Evolutionary conservation across 768 basidiomycete genomes (phyloP).

Genomic region (Pisolithus marmoratus): DNA sequence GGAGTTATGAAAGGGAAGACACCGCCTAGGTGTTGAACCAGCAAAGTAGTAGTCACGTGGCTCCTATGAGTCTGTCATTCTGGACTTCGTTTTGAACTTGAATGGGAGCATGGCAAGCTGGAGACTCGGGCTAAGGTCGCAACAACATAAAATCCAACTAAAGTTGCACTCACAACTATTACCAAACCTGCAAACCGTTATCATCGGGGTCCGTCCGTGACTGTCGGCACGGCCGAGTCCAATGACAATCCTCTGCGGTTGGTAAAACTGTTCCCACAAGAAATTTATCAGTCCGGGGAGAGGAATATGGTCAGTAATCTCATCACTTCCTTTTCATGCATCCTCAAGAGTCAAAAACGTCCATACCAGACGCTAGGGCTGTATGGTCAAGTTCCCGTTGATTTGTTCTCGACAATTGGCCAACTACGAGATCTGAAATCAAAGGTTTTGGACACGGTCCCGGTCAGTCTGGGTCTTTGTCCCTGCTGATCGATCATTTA

Average conservation of each 20-base stretch:
- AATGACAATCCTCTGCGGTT: neutral
- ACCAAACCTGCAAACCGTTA: neutral
- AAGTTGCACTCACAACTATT: neutral
- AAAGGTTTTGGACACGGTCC: conserved; percentile 76
- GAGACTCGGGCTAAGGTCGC: no score
- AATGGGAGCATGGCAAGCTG: no score
- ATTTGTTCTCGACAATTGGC: conserved; percentile 68
- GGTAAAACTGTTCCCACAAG: conserved; percentile 37
- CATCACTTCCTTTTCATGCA: neutral
- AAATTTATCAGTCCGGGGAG: conserved; percentile 49
- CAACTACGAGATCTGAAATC: conserved; percentile 60
- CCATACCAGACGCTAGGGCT: conserved; percentile 64
- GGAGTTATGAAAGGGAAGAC: no score
- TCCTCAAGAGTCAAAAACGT: neutral
- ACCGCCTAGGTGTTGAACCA: no score
- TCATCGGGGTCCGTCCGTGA: no score
- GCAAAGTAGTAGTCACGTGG: no score
- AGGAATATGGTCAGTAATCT: conserved; percentile 47
- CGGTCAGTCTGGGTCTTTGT: conserved; percentile 35
- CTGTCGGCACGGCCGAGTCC: neutral
- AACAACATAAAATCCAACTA: no score
- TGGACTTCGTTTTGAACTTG: no score
- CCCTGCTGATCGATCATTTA: conserved; percentile 6
- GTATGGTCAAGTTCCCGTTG: conserved; percentile 57
- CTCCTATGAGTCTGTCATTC: no score